Percentiles rank a stretch among this genome's conserved stretches.
These are phyloP conservation scores for Thielaviopsis ethacetica DNA, from an alignment of 2,329 filamentous ascomycete genomes.

Conservation along the genomic window DNA sequence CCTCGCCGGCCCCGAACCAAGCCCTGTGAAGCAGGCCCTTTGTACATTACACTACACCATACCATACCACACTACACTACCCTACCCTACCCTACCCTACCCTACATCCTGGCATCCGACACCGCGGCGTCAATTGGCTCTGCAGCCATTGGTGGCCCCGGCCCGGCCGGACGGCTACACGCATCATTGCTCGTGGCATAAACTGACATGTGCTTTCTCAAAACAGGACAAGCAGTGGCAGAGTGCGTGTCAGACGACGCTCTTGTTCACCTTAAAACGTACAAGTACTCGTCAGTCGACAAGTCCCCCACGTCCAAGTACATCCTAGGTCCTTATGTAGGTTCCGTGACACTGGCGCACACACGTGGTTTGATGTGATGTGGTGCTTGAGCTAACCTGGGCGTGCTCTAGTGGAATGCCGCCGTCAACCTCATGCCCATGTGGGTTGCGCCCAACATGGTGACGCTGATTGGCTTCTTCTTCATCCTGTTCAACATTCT, in stretches of 20 bases:
- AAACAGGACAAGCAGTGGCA: constrained; percentile 34
- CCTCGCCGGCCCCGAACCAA: background rate
- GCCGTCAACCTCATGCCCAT: constrained; percentile 81
- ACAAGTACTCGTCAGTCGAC: constrained; percentile 96
- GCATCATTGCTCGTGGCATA: no score
- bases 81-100: no score
- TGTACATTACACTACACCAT: background rate
- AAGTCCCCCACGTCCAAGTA: constrained; percentile 88
- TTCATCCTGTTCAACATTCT: constrained; percentile 80
- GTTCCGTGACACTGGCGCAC: constrained; percentile 19
- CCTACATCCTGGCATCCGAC: background rate
- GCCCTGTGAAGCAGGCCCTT: background rate
- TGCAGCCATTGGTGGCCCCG: no score
- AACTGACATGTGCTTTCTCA: constrained; percentile 1
- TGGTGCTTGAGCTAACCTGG: background rate
- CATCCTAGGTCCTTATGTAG: constrained; percentile 87
- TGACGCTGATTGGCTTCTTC: constrained; percentile 85
- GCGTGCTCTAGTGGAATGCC: constrained; percentile 66
- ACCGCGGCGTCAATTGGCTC: background rate
- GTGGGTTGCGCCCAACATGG: constrained; percentile 97
- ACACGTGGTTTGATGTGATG: constrained; percentile 8
- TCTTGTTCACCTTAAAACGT: constrained; percentile 76
- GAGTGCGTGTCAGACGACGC: constrained; percentile 80
- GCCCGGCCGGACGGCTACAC: no score
- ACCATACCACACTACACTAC: no score